Evolutionary conservation across 441 rosid species (phyloP), one percentile per base, ranked within the genome.

Genomic region (Gossypium davidsonii): DNA sequence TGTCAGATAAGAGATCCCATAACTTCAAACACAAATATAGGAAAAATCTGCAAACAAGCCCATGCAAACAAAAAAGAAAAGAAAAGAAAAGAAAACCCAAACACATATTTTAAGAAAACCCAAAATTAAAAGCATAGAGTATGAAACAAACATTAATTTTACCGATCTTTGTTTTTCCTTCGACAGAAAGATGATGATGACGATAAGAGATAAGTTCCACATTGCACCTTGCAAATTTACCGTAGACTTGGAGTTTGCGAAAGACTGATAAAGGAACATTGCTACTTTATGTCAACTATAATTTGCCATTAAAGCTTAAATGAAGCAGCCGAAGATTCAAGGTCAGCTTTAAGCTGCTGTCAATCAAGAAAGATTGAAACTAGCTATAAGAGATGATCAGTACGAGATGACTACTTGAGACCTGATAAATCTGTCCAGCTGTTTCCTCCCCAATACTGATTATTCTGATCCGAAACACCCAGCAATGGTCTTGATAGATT

Each of bases 371-470:
- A 6, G 49, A 44, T 21, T 60, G n/a, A 58, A 70, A 25, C 55
- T 53, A 71, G 55, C 23, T 75, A 78, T 56, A 78, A 79, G 67
- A 83, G 68, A 39, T 85, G 77, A 57, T 77, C 80, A 44, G 86
- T 58, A n/a, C 85, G 79, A 74, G 89, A 79, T 49, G 82, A 82
- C 67, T 83, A 82, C 72, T 83, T 84, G 75, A 85, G 81, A 67
- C 85, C 86, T 60, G 91, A 77, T 67, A 85, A 77, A 67, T 56
- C 56, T 57, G 83, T 84, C 89, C 91, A 87, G 44, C n/a, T 61
- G 58, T 58, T 75, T 66, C 81, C 85, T 56, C 78, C 74, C 83
- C 79, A 82, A 20, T 63, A 77, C 57, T 79, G 81, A 39, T 73
- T 76, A 55, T 55, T 75, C 71, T 83, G 62, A 57, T 57, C 84